A percentile compares a stretch with the other conserved stretches of the same genome.
Evolutionary conservation across 495 filamentous ascomycete genomes (phyloP).

Genomic region (Neurospora sublineolata): DNA sequence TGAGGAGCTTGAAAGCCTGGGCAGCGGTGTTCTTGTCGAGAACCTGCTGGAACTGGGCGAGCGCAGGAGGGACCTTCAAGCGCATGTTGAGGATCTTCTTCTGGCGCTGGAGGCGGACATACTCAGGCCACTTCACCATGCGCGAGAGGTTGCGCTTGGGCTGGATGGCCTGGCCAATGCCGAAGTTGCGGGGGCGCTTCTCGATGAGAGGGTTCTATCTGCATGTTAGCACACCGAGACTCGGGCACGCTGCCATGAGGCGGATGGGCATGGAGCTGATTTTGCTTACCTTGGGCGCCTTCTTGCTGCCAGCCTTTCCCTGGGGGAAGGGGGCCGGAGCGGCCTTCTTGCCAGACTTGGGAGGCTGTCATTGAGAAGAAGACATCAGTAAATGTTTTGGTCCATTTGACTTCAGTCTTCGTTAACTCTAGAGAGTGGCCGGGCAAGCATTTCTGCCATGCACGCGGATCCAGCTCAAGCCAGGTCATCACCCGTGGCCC

Average conservation of each 20-base stretch:
- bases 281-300: conserved; percentile 77
- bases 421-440: conserved; percentile 84
- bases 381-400: conserved; percentile 74
- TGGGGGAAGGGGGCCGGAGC: conserved; percentile 94
- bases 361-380: conserved; percentile 99
- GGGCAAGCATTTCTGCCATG: conserved; percentile 47
- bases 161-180: conserved; percentile 98
- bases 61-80: conserved; percentile 94
- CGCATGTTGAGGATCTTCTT: conserved; percentile 98
- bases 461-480: conserved; percentile 57
- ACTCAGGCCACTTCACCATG: conserved; percentile 99
- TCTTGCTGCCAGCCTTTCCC: conserved; percentile 88
- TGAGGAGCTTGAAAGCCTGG: conserved; percentile 93
- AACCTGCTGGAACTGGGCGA: conserved; percentile 93
- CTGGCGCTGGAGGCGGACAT: conserved; percentile 97
- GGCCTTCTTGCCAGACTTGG: conserved; percentile 90
- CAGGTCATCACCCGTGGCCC: conserved; percentile 61
- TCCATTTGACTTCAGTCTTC: conserved; percentile 66
- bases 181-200: conserved; percentile 94
- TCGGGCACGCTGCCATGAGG: not conserved
- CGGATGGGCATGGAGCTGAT: not conserved
- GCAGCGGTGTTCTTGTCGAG: conserved; percentile 98
- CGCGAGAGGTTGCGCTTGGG: conserved; percentile 93
- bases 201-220: conserved; percentile 96
- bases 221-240: conserved; percentile 21